Base-by-base conservation (phyloP, 768 basidiomycete genomes). In the Amanita pseudoporphyria region DNA sequence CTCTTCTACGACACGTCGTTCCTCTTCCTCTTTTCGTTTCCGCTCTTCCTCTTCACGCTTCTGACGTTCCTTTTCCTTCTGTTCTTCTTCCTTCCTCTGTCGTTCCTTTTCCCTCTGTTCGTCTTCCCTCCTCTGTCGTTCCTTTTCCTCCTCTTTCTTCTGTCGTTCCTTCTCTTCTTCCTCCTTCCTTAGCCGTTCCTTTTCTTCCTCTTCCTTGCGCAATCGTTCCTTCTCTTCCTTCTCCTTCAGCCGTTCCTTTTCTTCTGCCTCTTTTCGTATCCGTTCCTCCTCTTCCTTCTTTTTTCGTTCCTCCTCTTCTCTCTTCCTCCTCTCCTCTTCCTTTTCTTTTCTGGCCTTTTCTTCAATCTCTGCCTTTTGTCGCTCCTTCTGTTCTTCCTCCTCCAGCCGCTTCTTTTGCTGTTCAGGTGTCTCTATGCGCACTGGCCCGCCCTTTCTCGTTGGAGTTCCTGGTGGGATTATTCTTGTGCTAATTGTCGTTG, bases 361-460 rank as follows among this genome's bases (percentile, higher is more conserved):
- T 16, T 51, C 49, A 66, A 36, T 54, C 60, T 60, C 33, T 54
- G 53, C 38, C 55, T 57, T 55, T 60, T 56, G 38, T 41, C 52
- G 45, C 16, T 28, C 49, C 40, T 44, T 26, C 52, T 71, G 64
- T 53, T 62, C 59, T 51, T 62, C 71, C 32, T 65, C 59, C 48
- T 59, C 64, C 37, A 70, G 58, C 30, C 62, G 64, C 49, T 67
- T 65, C 45, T 62, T 66, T n/a, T 63, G 62, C 57, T 74, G 73
- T 47, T 72, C 71, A 51, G 68, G 68, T 6, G 71, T 80, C 69
- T 89, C 85, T 53, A 89, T 76, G 53, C 85, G 75, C 26, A 89
- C 68, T 42, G 69, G 67, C 16, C 61, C 55, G 7, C 70, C 62
- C 30, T 69, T 61, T 53, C 65, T 60, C 32, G 60, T 65, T 12